Evolutionary conservation across 2,329 filamentous ascomycete species (phyloP).

Genomic region (Apiospora rasikravindrae): DNA sequence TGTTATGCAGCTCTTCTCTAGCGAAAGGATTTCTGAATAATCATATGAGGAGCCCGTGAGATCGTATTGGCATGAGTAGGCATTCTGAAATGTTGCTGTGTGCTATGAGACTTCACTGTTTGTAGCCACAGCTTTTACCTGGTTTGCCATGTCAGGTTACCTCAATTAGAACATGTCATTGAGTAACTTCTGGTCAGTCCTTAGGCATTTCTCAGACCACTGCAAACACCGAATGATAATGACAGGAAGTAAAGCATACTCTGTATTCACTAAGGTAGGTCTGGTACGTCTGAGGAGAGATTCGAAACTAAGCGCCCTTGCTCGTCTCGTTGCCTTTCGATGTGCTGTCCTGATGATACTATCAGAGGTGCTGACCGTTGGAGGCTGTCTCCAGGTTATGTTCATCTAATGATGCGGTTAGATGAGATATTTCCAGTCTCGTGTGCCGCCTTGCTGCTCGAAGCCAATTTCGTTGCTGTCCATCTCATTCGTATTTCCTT

Average conservation of each 20-base stretch:
- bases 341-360: neutral
- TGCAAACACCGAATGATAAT: neutral
- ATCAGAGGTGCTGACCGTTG: neutral
- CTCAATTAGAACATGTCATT: neutral
- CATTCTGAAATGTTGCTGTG: neutral
- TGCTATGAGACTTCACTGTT: neutral
- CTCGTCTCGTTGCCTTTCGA: neutral
- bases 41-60: too few relatives aligned
- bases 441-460: neutral
- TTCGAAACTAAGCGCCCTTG: neutral
- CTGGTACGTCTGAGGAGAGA: neutral
- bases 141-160: neutral
- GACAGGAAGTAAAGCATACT: neutral
- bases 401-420: neutral
- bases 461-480: neutral
- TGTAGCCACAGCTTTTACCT: neutral
- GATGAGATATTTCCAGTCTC: neutral
- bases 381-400: neutral
- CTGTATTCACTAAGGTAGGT: neutral
- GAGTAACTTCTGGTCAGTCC: neutral
- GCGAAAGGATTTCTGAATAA: neutral
- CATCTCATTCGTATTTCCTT: neutral
- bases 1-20: neutral
- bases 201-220: neutral
- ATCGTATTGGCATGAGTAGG: neutral